Conservation (phyloP, 192 early-diverging fungal species). For the Ambispora gerdemannii region DNA sequence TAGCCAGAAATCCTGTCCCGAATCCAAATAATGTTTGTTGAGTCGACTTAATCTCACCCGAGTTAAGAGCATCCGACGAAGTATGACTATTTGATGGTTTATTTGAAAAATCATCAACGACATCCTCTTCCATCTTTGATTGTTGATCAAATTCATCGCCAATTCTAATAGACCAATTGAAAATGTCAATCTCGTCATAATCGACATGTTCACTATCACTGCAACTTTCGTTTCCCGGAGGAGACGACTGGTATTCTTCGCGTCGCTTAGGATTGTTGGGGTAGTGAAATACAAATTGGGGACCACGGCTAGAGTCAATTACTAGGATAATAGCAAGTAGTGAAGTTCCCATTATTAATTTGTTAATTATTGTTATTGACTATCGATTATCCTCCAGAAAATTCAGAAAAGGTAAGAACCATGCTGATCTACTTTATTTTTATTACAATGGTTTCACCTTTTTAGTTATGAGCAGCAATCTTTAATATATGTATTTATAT, state of each 20-base stretch:
- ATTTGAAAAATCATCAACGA: background rate
- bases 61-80: constrained; percentile 26
- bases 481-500: no score
- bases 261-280: constrained; percentile 48
- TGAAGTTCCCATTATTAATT: constrained; percentile 34
- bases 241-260: background rate
- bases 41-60: background rate
- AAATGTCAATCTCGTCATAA: constrained; percentile 16
- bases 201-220: constrained; percentile 1
- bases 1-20: constrained; percentile 71
- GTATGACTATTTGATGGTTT: constrained; percentile 6
- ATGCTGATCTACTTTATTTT: no score
- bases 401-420: no score
- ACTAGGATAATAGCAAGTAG: constrained; percentile 62
- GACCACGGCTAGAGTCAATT: constrained; percentile 60
- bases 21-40: constrained; percentile 59
- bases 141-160: constrained; percentile 8
- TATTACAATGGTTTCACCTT: no score
- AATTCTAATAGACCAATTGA: constrained; percentile 13
- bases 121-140: constrained; percentile 16
- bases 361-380: no score
- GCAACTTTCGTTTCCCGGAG: background rate
- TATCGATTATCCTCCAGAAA: no score
- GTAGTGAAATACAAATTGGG: constrained; percentile 70
- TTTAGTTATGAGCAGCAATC: no score